phyloP scores from a whole-genome alignment of 2,329 filamentous ascomycete genomes.

The Alternaria postmessia region DNA sequence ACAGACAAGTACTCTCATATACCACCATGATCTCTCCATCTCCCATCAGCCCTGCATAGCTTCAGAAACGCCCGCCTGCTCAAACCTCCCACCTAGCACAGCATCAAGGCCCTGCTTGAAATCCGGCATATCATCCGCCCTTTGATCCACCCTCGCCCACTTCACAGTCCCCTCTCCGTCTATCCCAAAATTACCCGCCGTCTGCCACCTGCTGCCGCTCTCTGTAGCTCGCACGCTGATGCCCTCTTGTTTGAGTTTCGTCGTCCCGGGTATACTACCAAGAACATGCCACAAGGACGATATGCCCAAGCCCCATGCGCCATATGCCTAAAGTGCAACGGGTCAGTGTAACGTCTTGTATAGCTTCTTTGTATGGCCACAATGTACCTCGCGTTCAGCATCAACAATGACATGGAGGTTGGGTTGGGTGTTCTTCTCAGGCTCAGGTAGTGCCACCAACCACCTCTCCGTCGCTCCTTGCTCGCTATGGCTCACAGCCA shows the following conservation, averaged over 20 bases:
- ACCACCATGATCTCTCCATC: no score
- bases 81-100: conserved; percentile 6
- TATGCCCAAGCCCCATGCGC: conserved; percentile 70
- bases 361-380: no score
- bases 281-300: conserved; percentile 70
- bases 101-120: conserved; percentile 58
- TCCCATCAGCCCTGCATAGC: neutral
- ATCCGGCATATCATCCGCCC: conserved; percentile 64
- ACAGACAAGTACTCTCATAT: no score
- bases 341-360: no score
- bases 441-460: conserved; percentile 39
- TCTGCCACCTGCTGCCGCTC: conserved; percentile 75
- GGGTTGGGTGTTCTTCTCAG: conserved; percentile 53
- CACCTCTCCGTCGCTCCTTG: conserved; percentile 42
- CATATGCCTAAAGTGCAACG: conserved; percentile 57
- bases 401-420: conserved; percentile 69
- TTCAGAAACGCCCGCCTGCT: neutral
- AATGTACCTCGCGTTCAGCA: conserved; percentile 57
- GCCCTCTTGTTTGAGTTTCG: conserved; percentile 66
- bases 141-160: conserved; percentile 60
- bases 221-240: conserved; percentile 72
- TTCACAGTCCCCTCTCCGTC: conserved; percentile 62
- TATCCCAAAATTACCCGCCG: conserved; percentile 69
- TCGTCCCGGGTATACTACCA: conserved; percentile 64
- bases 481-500: conserved; percentile 50